Evolutionary conservation across 1,284 basidiomycete species (phyloP).

Genomic region (Cutaneotrichosporon sp.): DNA sequence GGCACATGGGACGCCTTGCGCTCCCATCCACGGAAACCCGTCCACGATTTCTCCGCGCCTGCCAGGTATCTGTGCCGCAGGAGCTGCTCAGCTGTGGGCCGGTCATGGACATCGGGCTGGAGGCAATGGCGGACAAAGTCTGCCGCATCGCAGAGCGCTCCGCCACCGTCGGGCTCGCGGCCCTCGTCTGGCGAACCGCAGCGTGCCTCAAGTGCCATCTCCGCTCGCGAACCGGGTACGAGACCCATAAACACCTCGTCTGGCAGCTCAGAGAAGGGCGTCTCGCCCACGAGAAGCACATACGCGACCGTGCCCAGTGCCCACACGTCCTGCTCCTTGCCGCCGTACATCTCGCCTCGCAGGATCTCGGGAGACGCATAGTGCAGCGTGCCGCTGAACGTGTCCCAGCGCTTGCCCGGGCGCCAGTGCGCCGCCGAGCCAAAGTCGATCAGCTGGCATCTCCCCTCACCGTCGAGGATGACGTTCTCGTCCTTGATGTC

Average conservation of each 20-base stretch:
- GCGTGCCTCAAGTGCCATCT: slow-evolving; percentile 38
- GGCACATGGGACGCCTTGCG: slow-evolving; percentile 8
- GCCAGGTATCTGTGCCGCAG: slow-evolving; percentile 46
- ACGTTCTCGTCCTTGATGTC: slow-evolving; percentile 99
- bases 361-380: slow-evolving; percentile 97
- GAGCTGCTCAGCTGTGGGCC: slow-evolving; percentile 48
- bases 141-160: slow-evolving; percentile 45
- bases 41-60: slow-evolving; percentile 44
- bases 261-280: slow-evolving; percentile 69
- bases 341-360: slow-evolving; percentile 87
- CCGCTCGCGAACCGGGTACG: slow-evolving; percentile 31
- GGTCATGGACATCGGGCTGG: slow-evolving; percentile 40
- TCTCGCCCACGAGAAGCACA: slow-evolving; percentile 92
- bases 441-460: slow-evolving; percentile 93
- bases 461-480: slow-evolving; percentile 55
- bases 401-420: slow-evolving; percentile 91
- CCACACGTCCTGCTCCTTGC: slow-evolving; percentile 98
- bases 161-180: slow-evolving; percentile 48
- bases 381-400: slow-evolving; percentile 79
- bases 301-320: slow-evolving; percentile 97
- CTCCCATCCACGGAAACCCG: slow-evolving; percentile 45
- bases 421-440: slow-evolving; percentile 65
- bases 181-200: slow-evolving; percentile 43
- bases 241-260: slow-evolving; percentile 49
- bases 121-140: slow-evolving; percentile 51